Evolutionary conservation across 441 rosid genomes (phyloP).

Genomic region (Eutrema salsugineum): DNA sequence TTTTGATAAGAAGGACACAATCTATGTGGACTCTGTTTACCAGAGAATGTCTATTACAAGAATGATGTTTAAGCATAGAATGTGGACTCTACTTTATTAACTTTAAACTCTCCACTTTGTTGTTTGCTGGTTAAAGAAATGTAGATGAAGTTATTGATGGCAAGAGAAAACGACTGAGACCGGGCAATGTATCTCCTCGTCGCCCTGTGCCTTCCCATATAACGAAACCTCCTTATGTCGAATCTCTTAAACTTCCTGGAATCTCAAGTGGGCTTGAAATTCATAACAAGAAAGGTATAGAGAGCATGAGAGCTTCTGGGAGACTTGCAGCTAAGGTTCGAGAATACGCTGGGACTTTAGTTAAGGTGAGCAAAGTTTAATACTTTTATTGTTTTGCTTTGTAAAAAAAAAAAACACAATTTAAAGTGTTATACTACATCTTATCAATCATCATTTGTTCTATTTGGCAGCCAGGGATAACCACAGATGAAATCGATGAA

Average conservation of each 20-base stretch:
- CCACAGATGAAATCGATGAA: constrained; percentile 80
- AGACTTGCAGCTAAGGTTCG: constrained; percentile 89
- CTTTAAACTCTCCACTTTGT: neutral
- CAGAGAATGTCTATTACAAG: neutral
- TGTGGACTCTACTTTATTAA: too few species aligned
- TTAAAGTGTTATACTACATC: neutral
- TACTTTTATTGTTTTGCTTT: neutral
- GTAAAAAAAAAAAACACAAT: too few species aligned
- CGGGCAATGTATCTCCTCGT: constrained; percentile 71
- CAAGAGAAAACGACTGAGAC: constrained; percentile 52
- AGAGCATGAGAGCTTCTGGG: constrained; percentile 88
- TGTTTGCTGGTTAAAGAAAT: constrained; percentile 35
- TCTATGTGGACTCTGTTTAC: constrained; percentile 1
- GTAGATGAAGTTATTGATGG: constrained; percentile 41
- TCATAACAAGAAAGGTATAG: constrained; percentile 72
- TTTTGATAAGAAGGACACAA: neutral
- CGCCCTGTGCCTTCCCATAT: constrained; percentile 77
- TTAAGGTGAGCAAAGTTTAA: constrained; percentile 51
- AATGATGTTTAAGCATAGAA: too few species aligned
- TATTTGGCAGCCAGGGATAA: constrained; percentile 77
- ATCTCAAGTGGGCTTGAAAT: constrained; percentile 73
- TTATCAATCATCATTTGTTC: neutral
- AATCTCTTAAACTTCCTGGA: constrained; percentile 52
- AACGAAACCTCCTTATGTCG: constrained; percentile 65
- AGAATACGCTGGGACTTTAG: constrained; percentile 74